Conservation (phyloP, 78 protist genomes). For the Dictyostelium citrinum region DNA sequence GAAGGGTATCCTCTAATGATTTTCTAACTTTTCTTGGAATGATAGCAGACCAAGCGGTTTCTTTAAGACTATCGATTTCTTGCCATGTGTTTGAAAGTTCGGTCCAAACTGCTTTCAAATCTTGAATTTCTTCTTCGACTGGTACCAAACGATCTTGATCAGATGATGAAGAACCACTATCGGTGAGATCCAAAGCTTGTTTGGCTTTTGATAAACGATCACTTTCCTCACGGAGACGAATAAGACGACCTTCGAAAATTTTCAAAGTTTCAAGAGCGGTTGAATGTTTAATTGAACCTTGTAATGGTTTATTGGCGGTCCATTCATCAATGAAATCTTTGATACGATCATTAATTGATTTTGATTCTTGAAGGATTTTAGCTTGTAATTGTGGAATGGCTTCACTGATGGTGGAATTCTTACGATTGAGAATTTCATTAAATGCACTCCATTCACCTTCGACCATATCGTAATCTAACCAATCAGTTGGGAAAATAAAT, state of each 20-base stretch:
- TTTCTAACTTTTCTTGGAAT: slow-evolving; percentile 83
- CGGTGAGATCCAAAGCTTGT: slow-evolving; percentile 82
- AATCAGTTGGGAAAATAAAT: slow-evolving; percentile 89
- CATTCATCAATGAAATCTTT: slow-evolving; percentile 65
- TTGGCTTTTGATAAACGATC: slow-evolving; percentile 79
- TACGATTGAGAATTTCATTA: slow-evolving; percentile 70
- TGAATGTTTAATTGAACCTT: slow-evolving; percentile 74
- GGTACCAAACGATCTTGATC: slow-evolving; percentile 70
- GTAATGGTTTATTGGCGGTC: slow-evolving; percentile 82
- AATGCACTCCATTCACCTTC: slow-evolving; percentile 91
- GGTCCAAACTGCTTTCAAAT: slow-evolving; percentile 86
- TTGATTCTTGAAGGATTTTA: slow-evolving; percentile 68
- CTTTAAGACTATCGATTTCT: slow-evolving; percentile 79
- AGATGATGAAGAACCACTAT: background rate
- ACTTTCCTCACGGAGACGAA: slow-evolving; percentile 65
- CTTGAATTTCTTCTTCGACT: slow-evolving; percentile 85
- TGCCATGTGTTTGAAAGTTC: slow-evolving; percentile 81
- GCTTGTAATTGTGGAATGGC: slow-evolving; percentile 80
- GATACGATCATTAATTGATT: slow-evolving; percentile 47
- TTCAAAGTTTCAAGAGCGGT: slow-evolving; percentile 75
- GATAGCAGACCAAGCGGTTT: slow-evolving; percentile 91
- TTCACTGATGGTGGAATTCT: slow-evolving; percentile 32
- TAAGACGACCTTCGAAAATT: slow-evolving; percentile 60
- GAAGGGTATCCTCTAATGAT: slow-evolving; percentile 72
- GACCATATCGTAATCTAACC: slow-evolving; percentile 89